A percentile compares a stretch with the other conserved stretches of the same genome.
Conservation (phyloP, 495 filamentous ascomycete species). For the Lasiosphaeria ovina region DNA sequence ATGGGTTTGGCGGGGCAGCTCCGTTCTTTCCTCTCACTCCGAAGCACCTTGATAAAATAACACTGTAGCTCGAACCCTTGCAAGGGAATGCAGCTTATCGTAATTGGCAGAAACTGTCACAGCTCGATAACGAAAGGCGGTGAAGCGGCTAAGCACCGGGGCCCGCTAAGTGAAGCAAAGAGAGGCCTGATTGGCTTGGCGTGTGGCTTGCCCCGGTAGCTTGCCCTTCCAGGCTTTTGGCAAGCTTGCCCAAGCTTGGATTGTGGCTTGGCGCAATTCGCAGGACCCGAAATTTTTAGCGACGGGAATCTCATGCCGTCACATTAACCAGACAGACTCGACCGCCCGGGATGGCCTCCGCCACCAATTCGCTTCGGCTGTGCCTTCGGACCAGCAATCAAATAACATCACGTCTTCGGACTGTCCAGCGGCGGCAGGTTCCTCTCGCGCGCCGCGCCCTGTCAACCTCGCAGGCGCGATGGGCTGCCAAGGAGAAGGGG, state of each 20-base stretch:
- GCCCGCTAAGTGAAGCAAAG: no score
- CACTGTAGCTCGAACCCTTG: no score
- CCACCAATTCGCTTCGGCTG: constrained; percentile 47
- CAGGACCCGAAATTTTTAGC: no score
- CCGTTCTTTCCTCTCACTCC: no score
- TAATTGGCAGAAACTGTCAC: no score
- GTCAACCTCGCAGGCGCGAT: constrained; percentile 37
- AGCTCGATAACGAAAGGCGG: no score
- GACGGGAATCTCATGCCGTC: not conserved
- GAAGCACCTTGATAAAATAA: no score
- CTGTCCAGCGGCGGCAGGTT: constrained; percentile 12
- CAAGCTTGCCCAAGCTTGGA: not conserved
- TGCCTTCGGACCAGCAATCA: constrained; percentile 42
- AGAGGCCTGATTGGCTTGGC: no score
- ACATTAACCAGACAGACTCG: constrained; percentile 9
- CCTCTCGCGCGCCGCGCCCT: constrained; percentile 32
- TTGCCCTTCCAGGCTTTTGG: no score
- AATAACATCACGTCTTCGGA: constrained; percentile 18
- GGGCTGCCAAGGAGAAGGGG: constrained; percentile 16
- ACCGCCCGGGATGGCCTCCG: constrained; percentile 44
- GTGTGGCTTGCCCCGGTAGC: not conserved
- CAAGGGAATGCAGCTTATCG: no score
- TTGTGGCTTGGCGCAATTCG: not conserved
- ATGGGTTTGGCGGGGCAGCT: no score
- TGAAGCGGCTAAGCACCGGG: no score